Evolutionary conservation across 2,329 filamentous ascomycete genomes (phyloP).

Genomic region (Botryotinia narcissicola): DNA sequence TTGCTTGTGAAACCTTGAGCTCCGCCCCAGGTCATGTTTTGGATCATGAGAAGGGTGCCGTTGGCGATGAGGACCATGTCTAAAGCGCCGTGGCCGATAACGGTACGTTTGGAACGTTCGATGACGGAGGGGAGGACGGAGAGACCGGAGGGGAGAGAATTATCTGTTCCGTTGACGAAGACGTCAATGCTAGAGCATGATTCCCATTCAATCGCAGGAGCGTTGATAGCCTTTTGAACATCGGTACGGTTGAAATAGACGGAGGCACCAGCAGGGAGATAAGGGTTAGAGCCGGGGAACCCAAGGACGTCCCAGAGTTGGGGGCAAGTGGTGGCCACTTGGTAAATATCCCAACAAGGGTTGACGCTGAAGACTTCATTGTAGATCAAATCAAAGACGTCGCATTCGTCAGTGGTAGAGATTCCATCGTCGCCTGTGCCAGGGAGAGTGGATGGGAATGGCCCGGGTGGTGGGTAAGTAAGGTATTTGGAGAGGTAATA

Average conservation of each 20-base stretch:
- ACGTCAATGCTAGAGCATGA: constrained; percentile 52
- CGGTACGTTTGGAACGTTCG: constrained; percentile 67
- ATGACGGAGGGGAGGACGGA: constrained; percentile 67
- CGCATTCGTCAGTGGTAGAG: constrained; percentile 49
- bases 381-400: constrained; percentile 55
- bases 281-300: constrained; percentile 58
- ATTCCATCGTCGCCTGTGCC: constrained; percentile 43
- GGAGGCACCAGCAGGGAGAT: constrained; percentile 58
- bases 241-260: constrained; percentile 63
- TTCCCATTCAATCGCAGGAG: constrained; percentile 58
- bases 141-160: constrained; percentile 52
- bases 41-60: constrained; percentile 57
- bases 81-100: constrained; percentile 66
- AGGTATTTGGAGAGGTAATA: constrained; percentile 60
- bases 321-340: constrained; percentile 70
- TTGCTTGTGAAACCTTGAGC: constrained; percentile 54
- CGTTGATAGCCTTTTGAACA: constrained; percentile 62
- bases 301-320: constrained; percentile 66
- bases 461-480: constrained; percentile 64
- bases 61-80: constrained; percentile 59
- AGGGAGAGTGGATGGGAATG: constrained; percentile 51
- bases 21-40: constrained; percentile 69
- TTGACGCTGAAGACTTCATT: constrained; percentile 57
- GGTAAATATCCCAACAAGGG: constrained; percentile 78
- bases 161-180: constrained; percentile 50